Base-by-base conservation (phyloP, 208 protist species). In the Angomonas ambiguus region DNA sequence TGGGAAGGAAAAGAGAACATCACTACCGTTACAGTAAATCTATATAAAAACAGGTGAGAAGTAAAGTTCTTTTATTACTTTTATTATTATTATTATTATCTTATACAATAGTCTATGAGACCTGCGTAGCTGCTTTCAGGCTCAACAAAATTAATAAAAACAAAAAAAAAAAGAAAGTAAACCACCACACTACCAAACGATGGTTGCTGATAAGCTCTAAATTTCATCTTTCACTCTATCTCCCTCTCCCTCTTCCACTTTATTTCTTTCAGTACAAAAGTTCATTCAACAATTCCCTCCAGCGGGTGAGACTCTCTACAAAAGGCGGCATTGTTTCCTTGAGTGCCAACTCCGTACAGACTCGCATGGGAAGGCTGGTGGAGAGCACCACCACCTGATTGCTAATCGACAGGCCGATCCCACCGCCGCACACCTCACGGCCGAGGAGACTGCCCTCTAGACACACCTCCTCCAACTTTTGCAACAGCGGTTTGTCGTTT, bases 351-450 rank as follows among this genome's bases (percentile, higher is more conserved):
- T 67, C 57, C 28, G 59, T 71, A 31, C 76, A 86, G 70, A 85
- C 53, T 31, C 55, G 51, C 58, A 86, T 60, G 33, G 74, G 71
- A 49, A 94, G 65, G 20, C 83, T 87, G 22, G 85, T 89, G 10
- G 78, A 73, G 25, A 94, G 62, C 20, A 92, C 51, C 16, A 94
- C 80, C n/a, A 94, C 57, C 30, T 77, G 76, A 61, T 77, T 85
- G 51, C 77, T 67, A 38, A 77, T 62, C 1, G 81, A 91, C 18
- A 92, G 48, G 1, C 85, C 84, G 30, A 91, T 74, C 13, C 88
- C 85, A 58, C 88, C 88, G 33, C 88, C 88, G 48, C 84, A 88
- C 11, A 94, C 85, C 60, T 94, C 88, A 18, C 88, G 82, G 6
- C 88, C 78, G 3, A 94, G 78, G 48, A 94, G 65, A 10, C 82